Conservation (phyloP, 768 basidiomycete genomes). For the Rhodotorula kratochvilovae region DNA sequence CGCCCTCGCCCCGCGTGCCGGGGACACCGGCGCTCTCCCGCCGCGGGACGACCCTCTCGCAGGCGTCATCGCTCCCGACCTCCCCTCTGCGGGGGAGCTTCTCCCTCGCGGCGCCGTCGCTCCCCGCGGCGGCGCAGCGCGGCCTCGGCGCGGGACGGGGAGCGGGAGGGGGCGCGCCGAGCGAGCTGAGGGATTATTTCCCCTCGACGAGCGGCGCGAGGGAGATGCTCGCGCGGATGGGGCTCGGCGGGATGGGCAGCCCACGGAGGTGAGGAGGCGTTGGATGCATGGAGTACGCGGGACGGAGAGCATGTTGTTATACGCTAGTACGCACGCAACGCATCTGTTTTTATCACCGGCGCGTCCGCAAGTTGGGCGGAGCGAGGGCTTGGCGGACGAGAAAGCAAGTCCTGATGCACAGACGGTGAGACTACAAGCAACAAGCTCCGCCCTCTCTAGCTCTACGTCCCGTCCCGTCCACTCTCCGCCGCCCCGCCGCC, state of each 20-base stretch:
- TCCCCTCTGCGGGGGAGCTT: not conserved
- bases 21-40: not conserved
- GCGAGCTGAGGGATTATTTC: conserved; percentile 38
- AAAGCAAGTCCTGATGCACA: too few relatives aligned
- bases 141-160: not conserved
- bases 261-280: not conserved
- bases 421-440: too few relatives aligned
- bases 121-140: not conserved
- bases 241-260: not conserved
- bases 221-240: conserved; percentile 23
- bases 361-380: too few relatives aligned
- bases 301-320: not conserved
- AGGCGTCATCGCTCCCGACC: not conserved
- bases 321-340: too few relatives aligned
- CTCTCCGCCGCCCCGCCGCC: not conserved
- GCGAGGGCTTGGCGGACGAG: too few relatives aligned
- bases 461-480: too few relatives aligned
- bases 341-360: too few relatives aligned
- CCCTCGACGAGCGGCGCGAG: conserved; percentile 11
- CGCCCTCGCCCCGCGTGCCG: not conserved
- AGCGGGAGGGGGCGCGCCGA: conserved; percentile 5
- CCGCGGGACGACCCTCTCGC: not conserved
- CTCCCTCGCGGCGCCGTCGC: not conserved
- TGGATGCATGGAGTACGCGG: not conserved
- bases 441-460: too few relatives aligned